phyloP scores from a whole-genome alignment of 2,329 filamentous ascomycete species.

The Aureobasidium zeae region DNA sequence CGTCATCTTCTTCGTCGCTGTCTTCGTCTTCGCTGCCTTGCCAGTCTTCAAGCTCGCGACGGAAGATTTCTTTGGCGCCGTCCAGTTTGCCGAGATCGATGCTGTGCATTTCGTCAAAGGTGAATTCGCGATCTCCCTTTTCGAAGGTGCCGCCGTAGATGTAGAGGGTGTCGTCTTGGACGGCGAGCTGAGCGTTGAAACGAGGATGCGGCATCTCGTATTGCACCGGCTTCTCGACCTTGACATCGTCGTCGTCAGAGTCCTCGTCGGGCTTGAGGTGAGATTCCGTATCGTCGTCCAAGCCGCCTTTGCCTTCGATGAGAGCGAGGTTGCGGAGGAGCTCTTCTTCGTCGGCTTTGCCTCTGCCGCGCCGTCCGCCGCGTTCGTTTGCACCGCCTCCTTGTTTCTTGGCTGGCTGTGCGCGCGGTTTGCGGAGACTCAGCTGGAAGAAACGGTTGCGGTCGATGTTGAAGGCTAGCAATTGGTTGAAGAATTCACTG shows the following conservation, averaged over 20 bases:
- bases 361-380: constrained; percentile 59
- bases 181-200: constrained; percentile 84
- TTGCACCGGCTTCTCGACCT: constrained; percentile 46
- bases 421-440: constrained; percentile 62
- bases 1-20: constrained; percentile 40
- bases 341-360: constrained; percentile 86
- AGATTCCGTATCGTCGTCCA: constrained; percentile 30
- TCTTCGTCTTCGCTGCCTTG: constrained; percentile 43
- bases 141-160: constrained; percentile 95
- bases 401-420: constrained; percentile 52
- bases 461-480: constrained; percentile 92
- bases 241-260: constrained; percentile 47
- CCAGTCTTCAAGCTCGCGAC: constrained; percentile 78
- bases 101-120: constrained; percentile 89
- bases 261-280: constrained; percentile 21
- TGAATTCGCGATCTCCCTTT: constrained; percentile 88
- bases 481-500: constrained; percentile 88
- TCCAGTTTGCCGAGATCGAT: constrained; percentile 92
- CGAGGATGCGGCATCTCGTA: constrained; percentile 82
- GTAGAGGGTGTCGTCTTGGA: constrained; percentile 87
- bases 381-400: constrained; percentile 46
- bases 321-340: constrained; percentile 77
- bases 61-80: constrained; percentile 86
- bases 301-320: constrained; percentile 63
- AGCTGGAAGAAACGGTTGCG: constrained; percentile 91